phyloP scores from a whole-genome alignment of 192 early-diverging fungal genomes.

The Coemansia sp. region DNA sequence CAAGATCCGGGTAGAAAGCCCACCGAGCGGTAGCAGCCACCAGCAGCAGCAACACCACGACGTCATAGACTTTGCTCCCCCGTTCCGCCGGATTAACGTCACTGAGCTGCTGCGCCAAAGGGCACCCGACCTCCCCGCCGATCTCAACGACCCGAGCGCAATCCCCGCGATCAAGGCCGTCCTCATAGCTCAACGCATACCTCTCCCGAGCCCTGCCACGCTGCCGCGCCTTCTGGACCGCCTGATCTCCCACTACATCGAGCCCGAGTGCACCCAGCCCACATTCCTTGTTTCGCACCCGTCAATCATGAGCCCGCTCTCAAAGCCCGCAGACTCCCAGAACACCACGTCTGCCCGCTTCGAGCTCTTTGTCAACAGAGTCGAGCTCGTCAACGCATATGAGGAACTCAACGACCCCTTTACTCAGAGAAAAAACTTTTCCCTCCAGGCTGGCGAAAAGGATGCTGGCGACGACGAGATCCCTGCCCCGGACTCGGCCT shows the following conservation, averaged over 20 bases:
- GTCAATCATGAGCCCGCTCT: slow-evolving; percentile 74
- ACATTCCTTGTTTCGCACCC: slow-evolving; percentile 83
- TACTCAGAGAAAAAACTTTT: slow-evolving; percentile 69
- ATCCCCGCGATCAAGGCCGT: slow-evolving; percentile 14
- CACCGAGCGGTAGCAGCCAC: slow-evolving; percentile 13
- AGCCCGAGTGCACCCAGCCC: slow-evolving; percentile 74
- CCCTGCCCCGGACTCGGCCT: slow-evolving; percentile 67
- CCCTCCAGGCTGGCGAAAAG: slow-evolving; percentile 63
- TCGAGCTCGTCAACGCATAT: slow-evolving; percentile 85
- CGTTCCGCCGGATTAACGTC: slow-evolving; percentile 62
- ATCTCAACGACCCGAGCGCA: slow-evolving; percentile 30
- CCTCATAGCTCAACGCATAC: slow-evolving; percentile 32
- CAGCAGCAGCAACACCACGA: slow-evolving; percentile 3
- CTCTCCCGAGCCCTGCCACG: slow-evolving; percentile 57
- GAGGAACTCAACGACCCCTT: slow-evolving; percentile 86
- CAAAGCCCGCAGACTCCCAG: slow-evolving; percentile 58
- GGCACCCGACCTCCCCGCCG: slow-evolving; percentile 42
- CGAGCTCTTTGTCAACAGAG: slow-evolving; percentile 75
- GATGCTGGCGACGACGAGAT: slow-evolving; percentile 75
- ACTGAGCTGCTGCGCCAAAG: slow-evolving; percentile 50
- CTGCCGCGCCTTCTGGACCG: slow-evolving; percentile 69
- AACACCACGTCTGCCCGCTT: slow-evolving; percentile 64
- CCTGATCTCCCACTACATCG: slow-evolving; percentile 70
- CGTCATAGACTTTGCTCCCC: slow-evolving; percentile 51
- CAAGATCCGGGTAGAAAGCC: slow-evolving; percentile 9